Percentiles rank a stretch among this genome's conserved stretches.
These are phyloP conservation scores for Colletotrichum nymphaeae DNA, from an alignment of 2,329 filamentous ascomycete genomes.

Conservation along the genomic window DNA sequence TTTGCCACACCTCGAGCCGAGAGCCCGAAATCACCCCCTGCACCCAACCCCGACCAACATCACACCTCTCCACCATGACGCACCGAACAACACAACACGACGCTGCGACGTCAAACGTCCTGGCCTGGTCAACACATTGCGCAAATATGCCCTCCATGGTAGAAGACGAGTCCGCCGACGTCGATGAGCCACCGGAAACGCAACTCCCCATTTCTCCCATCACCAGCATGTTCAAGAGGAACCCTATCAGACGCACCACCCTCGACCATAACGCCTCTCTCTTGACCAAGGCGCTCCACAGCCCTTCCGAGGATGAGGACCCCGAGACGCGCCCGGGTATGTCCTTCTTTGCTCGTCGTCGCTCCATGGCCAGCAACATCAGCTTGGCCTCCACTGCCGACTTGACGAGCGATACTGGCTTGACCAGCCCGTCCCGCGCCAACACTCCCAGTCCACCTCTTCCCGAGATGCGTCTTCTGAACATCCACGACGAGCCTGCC, in stretches of 20 bases:
- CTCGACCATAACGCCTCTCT: constrained; percentile 78
- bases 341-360: constrained; percentile 55
- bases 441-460: constrained; percentile 91
- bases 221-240: constrained; percentile 58
- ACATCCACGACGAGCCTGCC: constrained; percentile 45
- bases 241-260: constrained; percentile 57
- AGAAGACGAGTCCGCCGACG: constrained; percentile 77
- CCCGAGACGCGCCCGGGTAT: constrained; percentile 51
- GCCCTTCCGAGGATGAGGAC: constrained; percentile 69
- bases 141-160: constrained; percentile 54
- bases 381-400: constrained; percentile 89
- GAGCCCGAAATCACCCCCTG: constrained; percentile 11
- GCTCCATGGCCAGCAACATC: constrained; percentile 82
- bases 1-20: constrained; percentile 30
- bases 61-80: constrained; percentile 45
- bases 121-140: constrained; percentile 58
- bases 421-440: constrained; percentile 89
- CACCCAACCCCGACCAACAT: constrained; percentile 8
- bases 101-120: constrained; percentile 53
- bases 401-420: constrained; percentile 91
- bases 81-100: constrained; percentile 50
- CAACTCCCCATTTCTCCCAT: constrained; percentile 41
- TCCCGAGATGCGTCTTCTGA: constrained; percentile 64
- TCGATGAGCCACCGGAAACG: constrained; percentile 88
- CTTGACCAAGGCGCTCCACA: constrained; percentile 85